phyloP scores from a whole-genome alignment of 768 basidiomycete species.

The Russula lepida region DNA sequence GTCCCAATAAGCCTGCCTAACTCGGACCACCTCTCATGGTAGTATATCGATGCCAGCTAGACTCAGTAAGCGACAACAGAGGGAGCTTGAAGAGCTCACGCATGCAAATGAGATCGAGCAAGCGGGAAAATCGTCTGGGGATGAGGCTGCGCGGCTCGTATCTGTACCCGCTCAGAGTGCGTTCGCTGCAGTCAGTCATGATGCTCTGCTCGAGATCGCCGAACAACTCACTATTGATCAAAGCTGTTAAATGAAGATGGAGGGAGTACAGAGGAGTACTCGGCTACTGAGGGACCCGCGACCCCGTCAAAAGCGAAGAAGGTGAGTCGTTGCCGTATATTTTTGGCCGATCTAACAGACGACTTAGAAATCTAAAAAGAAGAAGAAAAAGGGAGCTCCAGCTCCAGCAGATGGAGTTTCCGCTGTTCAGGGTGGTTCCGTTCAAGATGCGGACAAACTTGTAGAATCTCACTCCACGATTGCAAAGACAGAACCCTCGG shows the following conservation, averaged over 20 bases:
- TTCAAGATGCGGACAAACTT: constrained; percentile 6
- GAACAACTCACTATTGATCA: not conserved
- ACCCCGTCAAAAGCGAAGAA: constrained; percentile 20
- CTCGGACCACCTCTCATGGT: too few relatives aligned
- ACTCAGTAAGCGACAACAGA: constrained; percentile 78
- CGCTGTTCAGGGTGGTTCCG: not conserved
- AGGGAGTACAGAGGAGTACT: constrained; percentile 1
- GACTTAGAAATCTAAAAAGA: constrained; percentile 32
- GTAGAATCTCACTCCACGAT: constrained; percentile 2
- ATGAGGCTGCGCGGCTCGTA: constrained; percentile 19
- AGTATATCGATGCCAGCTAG: constrained; percentile 50
- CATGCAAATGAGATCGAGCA: constrained; percentile 35
- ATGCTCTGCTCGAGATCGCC: not conserved
- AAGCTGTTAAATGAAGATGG: constrained; percentile 14
- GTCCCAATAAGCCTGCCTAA: too few relatives aligned
- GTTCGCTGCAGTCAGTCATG: constrained; percentile 19
- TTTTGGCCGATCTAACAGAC: not conserved
- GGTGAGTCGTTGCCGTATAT: not conserved
- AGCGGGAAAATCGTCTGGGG: constrained; percentile 29
- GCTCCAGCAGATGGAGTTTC: not conserved
- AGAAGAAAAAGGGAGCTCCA: constrained; percentile 29
- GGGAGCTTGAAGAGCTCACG: constrained; percentile 74
- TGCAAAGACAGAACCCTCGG: not conserved
- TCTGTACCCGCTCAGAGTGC: constrained; percentile 1
- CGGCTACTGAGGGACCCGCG: not conserved